Percentiles rank a stretch among this genome's conserved stretches.
These are phyloP conservation scores for peach (Prunus persica) DNA, from an alignment of 306 rosid species.

Conservation along the genomic window DNA sequence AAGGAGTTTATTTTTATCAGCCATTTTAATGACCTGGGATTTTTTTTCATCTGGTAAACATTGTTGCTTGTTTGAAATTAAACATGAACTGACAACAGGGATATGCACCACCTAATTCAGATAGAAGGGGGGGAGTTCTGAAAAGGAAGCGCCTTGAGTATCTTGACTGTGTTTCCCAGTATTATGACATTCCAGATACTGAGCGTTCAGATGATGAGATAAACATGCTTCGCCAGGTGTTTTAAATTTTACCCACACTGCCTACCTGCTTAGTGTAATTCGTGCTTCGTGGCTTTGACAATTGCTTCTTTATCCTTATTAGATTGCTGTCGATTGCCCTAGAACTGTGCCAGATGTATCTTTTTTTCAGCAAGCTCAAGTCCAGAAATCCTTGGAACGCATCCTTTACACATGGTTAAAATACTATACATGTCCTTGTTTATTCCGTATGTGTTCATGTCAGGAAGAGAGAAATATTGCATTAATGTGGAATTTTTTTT, in stretches of 20 bases:
- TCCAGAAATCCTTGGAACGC: constrained; percentile 93
- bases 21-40: constrained; percentile 11
- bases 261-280: constrained; percentile 10
- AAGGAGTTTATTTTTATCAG: constrained; percentile 8
- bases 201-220: constrained; percentile 94
- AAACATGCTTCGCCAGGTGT: constrained; percentile 97
- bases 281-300: constrained; percentile 20
- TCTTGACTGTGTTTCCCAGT: constrained; percentile 88
- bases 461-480: neutral
- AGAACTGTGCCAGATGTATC: constrained; percentile 91
- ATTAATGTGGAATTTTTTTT: neutral
- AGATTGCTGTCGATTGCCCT: constrained; percentile 93
- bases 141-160: constrained; percentile 91
- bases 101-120: constrained; percentile 99
- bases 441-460: neutral
- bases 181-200: constrained; percentile 77
- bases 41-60: constrained; percentile 8
- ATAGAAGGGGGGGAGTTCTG: constrained; percentile 92
- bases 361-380: constrained; percentile 80
- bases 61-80: constrained; percentile 50
- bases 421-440: neutral
- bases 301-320: constrained; percentile 12
- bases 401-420: constrained; percentile 83
- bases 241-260: constrained; percentile 11
- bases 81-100: constrained; percentile 90